Conservation (phyloP, 164 flowering plant genomes). For the Dillenia turbinata region DNA sequence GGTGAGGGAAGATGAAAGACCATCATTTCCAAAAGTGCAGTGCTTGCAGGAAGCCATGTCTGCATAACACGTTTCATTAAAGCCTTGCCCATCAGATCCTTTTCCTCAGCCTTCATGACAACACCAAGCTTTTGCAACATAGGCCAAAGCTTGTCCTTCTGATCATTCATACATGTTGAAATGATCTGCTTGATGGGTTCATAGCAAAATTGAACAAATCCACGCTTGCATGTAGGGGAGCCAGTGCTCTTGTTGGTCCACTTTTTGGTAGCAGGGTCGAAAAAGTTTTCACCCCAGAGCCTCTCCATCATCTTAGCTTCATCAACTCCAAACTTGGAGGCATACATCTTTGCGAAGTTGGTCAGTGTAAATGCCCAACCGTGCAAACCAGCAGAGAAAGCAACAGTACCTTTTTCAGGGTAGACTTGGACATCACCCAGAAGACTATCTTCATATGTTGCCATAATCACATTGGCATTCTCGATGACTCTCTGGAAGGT, state of each 20-base stretch:
- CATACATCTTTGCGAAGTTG: constrained; percentile 26
- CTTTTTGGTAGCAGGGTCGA: constrained; percentile 33
- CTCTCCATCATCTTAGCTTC: constrained; percentile 28
- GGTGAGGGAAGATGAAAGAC: constrained; percentile 36
- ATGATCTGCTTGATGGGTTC: constrained; percentile 34
- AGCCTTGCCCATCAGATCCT: constrained; percentile 26
- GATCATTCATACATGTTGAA: constrained; percentile 32
- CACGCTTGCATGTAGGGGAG: constrained; percentile 27
- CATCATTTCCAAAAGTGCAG: constrained; percentile 32
- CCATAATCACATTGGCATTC: constrained; percentile 28
- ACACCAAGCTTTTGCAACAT: constrained; percentile 30
- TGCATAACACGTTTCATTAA: constrained; percentile 39
- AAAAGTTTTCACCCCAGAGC: constrained; percentile 35
- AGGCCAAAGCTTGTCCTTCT: constrained; percentile 31
- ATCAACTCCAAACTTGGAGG: constrained; percentile 26
- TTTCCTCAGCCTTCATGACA: constrained; percentile 28
- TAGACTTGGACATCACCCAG: constrained; percentile 25
- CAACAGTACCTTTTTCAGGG: constrained; percentile 27
- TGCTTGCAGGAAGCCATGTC: constrained; percentile 30
- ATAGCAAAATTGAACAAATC: constrained; percentile 34
- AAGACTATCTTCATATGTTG: constrained; percentile 21
- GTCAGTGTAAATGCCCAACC: constrained; percentile 28
- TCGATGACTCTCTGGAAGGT: constrained; percentile 25
- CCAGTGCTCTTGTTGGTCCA: constrained; percentile 34
- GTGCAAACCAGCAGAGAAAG: constrained; percentile 26